A percentile compares a stretch with the other conserved stretches of the same genome.
phyloP scores from a whole-genome alignment of 768 basidiomycete species.

The Clitopilus passeckerianus region DNA sequence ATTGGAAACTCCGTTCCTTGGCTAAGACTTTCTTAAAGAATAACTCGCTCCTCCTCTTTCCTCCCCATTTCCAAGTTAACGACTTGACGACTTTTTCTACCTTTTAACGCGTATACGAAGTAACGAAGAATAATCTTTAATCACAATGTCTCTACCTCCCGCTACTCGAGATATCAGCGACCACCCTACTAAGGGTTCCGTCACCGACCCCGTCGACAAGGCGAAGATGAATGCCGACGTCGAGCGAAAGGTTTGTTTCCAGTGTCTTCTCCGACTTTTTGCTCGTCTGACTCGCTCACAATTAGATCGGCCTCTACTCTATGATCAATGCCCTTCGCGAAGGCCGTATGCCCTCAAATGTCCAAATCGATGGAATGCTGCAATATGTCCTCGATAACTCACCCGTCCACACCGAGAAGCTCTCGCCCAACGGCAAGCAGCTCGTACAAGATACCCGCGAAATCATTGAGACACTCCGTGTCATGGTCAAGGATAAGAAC shows the following conservation, averaged over 20 bases:
- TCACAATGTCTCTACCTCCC: conserved; percentile 35
- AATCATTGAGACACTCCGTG: conserved; percentile 69
- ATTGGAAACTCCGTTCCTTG: background rate
- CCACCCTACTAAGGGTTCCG: conserved; percentile 51
- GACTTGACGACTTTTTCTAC: background rate
- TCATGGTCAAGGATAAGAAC: conserved; percentile 82
- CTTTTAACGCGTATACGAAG: background rate
- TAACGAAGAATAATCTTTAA: background rate
- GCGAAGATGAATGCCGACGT: conserved; percentile 65
- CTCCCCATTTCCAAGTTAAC: background rate
- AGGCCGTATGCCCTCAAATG: conserved; percentile 75
- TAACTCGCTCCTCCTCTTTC: background rate
- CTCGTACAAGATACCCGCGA: conserved; percentile 75
- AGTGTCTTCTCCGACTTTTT: background rate
- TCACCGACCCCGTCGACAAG: conserved; percentile 64
- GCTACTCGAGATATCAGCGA: conserved; percentile 58
- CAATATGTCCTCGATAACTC: conserved; percentile 55
- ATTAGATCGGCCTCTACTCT: conserved; percentile 70
- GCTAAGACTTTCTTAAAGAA: background rate
- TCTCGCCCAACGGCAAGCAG: conserved; percentile 73
- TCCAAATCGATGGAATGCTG: conserved; percentile 72
- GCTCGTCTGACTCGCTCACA: background rate
- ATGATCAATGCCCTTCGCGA: conserved; percentile 77
- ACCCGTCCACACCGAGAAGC: conserved; percentile 56
- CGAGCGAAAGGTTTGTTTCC: conserved; percentile 57